These are phyloP conservation scores for Astrephomene gubernaculifera DNA, from an alignment of 139 green algal species.

Conservation along the genomic window DNA sequence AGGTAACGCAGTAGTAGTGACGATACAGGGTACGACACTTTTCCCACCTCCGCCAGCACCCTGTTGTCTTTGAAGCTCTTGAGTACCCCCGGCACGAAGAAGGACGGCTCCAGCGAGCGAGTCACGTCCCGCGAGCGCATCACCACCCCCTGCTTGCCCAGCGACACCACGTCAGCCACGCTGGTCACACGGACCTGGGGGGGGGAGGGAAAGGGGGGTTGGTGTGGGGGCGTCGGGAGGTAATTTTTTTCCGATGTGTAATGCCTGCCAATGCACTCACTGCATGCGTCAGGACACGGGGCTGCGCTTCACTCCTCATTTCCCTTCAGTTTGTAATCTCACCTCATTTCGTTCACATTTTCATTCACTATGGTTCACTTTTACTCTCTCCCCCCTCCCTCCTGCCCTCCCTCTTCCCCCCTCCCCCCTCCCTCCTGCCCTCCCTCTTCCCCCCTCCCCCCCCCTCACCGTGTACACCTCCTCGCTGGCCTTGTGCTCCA, in stretches of 20 bases:
- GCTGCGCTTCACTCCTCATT: no score
- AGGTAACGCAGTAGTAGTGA: no score
- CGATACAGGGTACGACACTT: neutral
- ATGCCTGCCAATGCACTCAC: no score
- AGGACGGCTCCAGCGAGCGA: constrained; percentile 56
- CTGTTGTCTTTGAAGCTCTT: constrained; percentile 63
- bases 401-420: no score
- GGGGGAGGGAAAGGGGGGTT: neutral
- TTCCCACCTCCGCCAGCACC: constrained; percentile 46
- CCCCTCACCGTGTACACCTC: constrained; percentile 59
- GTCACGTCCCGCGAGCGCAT: constrained; percentile 64
- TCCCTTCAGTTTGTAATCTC: no score
- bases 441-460: neutral
- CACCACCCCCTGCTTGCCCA: constrained; percentile 58
- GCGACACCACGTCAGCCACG: constrained; percentile 51
- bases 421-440: neutral
- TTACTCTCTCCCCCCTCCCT: no score
- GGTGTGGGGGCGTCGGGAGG: no score
- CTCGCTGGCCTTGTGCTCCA: constrained; percentile 62
- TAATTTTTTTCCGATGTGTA: no score
- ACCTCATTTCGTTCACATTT: no score
- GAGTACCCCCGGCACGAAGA: constrained; percentile 68
- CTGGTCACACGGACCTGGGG: constrained; percentile 58
- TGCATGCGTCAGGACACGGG: no score
- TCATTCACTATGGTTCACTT: no score